Evolutionary conservation across 192 early-diverging fungal genomes (phyloP), one percentile per base, ranked within the genome.

Genomic region (Rhizoclosmatium globosum): DNA sequence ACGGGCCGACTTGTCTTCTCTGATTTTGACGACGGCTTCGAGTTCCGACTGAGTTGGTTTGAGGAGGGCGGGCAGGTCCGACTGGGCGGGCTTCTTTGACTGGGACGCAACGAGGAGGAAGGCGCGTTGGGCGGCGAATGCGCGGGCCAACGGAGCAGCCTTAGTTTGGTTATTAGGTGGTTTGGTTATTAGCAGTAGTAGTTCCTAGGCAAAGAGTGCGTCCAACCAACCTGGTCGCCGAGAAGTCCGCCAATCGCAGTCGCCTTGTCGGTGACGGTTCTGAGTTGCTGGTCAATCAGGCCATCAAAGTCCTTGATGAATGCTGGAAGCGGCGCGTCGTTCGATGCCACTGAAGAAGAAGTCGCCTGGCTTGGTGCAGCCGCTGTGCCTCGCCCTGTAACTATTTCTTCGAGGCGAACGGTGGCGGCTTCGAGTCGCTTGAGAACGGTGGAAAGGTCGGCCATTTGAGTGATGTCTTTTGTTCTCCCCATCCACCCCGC

Each of bases 341-440:
- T 60, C 9, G 4, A 23, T 0, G 76, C 61, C 72, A 21, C 44
- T 2, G 60, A 50, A 44, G 79, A 46, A 11, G 74, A 74, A 42
- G 78, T 66, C 3, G 81, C 21, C 17, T 77, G 74, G 21, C 86
- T 41, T 82, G 45, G 86, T 81, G 77, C 39, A 42, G 15, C 56
- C 61, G 73, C 62, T 71, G 90, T 82, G 17, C 95, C 91, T 38
- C 15, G 48, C 44, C 46, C 56, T 4, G 47, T 9, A 2, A 77
- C 66, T 47, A 97, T 77, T 82, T 94, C 93, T 75, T 99, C 98
- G 39, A 99, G 89, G 50, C 95, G 93, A 7, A 90, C 85, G 15
- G 97, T 97, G 67, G 96, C 97, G 31, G 92, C 89, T 85, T 99
- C 98, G 45, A 99, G 87, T 43, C 98, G 92, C 87, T 92, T 95